Conservation (phyloP, 176 grass and related monocot species). For the Pontederia paniculata region DNA sequence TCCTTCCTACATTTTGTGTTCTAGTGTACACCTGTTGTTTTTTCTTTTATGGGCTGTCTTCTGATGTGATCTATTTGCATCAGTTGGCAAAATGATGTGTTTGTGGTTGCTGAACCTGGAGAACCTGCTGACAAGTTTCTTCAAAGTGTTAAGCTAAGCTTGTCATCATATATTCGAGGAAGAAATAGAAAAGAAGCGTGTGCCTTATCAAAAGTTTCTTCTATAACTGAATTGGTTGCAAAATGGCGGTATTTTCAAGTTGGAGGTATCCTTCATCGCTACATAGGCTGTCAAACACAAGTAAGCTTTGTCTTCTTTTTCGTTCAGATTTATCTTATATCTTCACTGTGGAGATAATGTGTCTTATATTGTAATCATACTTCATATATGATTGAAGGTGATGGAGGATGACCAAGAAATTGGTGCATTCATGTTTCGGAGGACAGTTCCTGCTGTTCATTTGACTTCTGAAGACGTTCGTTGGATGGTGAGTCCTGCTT, state of each 20-base stretch:
- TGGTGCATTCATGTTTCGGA: constrained; percentile 93
- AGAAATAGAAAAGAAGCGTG: constrained; percentile 61
- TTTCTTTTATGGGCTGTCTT: background rate
- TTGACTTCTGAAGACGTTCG: constrained; percentile 87
- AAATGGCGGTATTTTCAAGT: constrained; percentile 81
- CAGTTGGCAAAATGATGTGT: constrained; percentile 99
- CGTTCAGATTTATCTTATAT: no score
- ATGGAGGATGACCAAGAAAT: constrained; percentile 99
- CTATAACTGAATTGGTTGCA: constrained; percentile 59
- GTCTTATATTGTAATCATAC: constrained; percentile 4
- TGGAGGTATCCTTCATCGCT: constrained; percentile 81
- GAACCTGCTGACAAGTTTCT: constrained; percentile 83
- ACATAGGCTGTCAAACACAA: constrained; percentile 95
- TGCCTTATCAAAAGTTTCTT: constrained; percentile 73
- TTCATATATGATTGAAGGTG: constrained; percentile 41
- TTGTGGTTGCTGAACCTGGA: constrained; percentile 94
- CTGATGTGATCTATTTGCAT: constrained; percentile 9
- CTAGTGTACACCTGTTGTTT: background rate
- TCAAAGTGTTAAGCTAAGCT: constrained; percentile 76
- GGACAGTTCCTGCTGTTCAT: constrained; percentile 84
- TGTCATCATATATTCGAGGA: constrained; percentile 46
- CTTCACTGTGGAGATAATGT: background rate
- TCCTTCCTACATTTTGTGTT: constrained; percentile 10
- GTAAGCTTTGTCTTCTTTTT: constrained; percentile 29
- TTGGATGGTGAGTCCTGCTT: constrained; percentile 59